A percentile compares a stretch with the other conserved stretches of the same genome.
These are phyloP conservation scores for Aschersonia sp. DNA, from an alignment of 2,329 filamentous ascomycete species.

Conservation along the genomic window DNA sequence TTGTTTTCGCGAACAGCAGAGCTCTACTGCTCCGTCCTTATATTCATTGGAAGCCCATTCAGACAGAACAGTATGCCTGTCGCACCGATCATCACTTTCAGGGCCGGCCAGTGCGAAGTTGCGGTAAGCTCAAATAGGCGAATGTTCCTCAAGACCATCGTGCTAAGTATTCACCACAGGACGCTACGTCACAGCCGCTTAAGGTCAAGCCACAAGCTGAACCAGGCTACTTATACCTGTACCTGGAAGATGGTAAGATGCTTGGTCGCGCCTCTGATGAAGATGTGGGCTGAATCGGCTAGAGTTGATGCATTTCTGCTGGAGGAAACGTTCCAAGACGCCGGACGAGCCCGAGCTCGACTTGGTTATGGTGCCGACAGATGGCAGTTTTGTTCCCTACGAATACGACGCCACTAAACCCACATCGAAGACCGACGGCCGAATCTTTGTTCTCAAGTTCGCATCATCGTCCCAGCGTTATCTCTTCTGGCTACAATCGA, in stretches of 20 bases:
- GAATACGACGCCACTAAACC: constrained; percentile 42
- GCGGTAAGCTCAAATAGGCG: constrained; percentile 42
- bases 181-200: constrained; percentile 26
- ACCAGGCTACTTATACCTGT: constrained; percentile 83
- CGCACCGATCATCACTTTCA: constrained; percentile 83
- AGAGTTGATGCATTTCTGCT: constrained; percentile 95
- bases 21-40: no score
- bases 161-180: constrained; percentile 8
- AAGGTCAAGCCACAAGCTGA: constrained; percentile 61
- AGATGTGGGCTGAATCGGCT: neutral
- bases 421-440: constrained; percentile 61
- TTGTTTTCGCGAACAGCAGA: no score
- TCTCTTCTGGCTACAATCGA: constrained; percentile 94
- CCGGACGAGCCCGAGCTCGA: constrained; percentile 69
- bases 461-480: constrained; percentile 79
- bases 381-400: constrained; percentile 79
- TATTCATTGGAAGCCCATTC: neutral
- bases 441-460: constrained; percentile 90
- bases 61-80: constrained; percentile 51
- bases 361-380: constrained; percentile 83
- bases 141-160: constrained; percentile 1
- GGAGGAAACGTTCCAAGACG: constrained; percentile 65
- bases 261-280: neutral
- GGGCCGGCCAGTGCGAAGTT: constrained; percentile 78
- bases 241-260: constrained; percentile 66